phyloP scores from a whole-genome alignment of 768 basidiomycete species.

The Austroboletus festivus region DNA sequence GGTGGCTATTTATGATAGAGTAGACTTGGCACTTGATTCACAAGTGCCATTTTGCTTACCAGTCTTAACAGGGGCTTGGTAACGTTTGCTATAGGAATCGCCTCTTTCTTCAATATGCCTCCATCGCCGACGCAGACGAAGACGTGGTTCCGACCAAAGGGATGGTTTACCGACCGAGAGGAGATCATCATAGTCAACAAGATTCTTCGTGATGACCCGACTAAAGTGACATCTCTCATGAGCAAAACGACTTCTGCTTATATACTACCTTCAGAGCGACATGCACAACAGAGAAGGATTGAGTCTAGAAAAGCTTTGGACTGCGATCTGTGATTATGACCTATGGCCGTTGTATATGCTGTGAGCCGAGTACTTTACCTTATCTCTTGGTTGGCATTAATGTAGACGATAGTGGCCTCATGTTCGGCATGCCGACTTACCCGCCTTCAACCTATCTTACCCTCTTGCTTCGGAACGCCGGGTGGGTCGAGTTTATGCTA shows the following conservation, averaged over 20 bases:
- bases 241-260: background rate
- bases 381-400: background rate
- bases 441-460: slow-evolving; percentile 60
- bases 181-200: slow-evolving; percentile 59
- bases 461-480: slow-evolving; percentile 52
- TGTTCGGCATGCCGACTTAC: slow-evolving; percentile 48
- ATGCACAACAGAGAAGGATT: slow-evolving; percentile 72
- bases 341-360: slow-evolving; percentile 65
- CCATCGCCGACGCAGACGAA: slow-evolving; percentile 59
- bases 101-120: slow-evolving; percentile 58
- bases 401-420: slow-evolving; percentile 39
- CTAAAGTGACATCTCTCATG: slow-evolving; percentile 36
- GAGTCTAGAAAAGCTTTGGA: slow-evolving; percentile 47
- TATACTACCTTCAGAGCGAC: slow-evolving; percentile 28
- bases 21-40: slow-evolving; percentile 7
- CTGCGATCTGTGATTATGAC: slow-evolving; percentile 57
- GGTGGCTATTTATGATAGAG: slow-evolving; percentile 40
- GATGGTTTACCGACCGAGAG: slow-evolving; percentile 65
- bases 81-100: slow-evolving; percentile 49
- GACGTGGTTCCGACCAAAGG: slow-evolving; percentile 54
- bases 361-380: slow-evolving; percentile 12
- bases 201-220: slow-evolving; percentile 60
- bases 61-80: slow-evolving; percentile 23
- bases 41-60: background rate
- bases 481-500: slow-evolving; percentile 25